phyloP scores from a whole-genome alignment of 2,329 filamentous ascomycete species.

The Pyrenophora graminea region DNA sequence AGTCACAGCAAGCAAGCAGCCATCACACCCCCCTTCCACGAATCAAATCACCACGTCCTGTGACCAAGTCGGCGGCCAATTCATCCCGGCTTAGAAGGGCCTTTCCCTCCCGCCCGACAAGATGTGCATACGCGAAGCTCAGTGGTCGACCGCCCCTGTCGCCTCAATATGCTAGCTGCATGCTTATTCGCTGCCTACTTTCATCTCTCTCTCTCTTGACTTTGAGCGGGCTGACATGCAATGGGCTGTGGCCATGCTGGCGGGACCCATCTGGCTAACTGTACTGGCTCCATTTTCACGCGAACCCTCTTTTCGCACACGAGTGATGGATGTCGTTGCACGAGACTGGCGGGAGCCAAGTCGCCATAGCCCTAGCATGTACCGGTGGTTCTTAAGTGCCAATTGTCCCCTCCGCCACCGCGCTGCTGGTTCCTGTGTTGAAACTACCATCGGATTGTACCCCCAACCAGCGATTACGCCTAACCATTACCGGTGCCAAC shows the following conservation, averaged over 20 bases:
- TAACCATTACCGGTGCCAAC: no score
- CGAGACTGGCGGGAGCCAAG: conserved; percentile 21
- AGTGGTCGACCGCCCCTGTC: conserved; percentile 37
- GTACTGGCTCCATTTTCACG: conserved; percentile 21
- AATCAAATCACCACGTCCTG: conserved; percentile 21
- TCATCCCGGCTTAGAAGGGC: conserved; percentile 28
- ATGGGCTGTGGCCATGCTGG: conserved; percentile 28
- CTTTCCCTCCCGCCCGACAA: conserved; percentile 31
- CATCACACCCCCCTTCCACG: conserved; percentile 27
- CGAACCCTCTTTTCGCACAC: conserved; percentile 13
- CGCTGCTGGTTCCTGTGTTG: conserved; percentile 19
- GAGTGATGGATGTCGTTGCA: conserved; percentile 25
- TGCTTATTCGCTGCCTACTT: conserved; percentile 34
- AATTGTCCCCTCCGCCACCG: conserved; percentile 34
- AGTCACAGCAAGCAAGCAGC: conserved; percentile 31
- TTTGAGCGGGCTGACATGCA: conserved; percentile 34
- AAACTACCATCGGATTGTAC: conserved; percentile 15
- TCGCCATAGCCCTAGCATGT: neutral
- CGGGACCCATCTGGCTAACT: conserved; percentile 14
- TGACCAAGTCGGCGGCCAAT: conserved; percentile 23
- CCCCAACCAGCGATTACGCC: neutral
- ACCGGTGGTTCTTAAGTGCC: conserved; percentile 31
- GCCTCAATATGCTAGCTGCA: conserved; percentile 33
- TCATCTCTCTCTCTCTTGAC: neutral
- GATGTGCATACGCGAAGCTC: conserved; percentile 30